Evolutionary conservation across 495 filamentous ascomycete genomes (phyloP), one percentile per base, ranked within the genome.

Genomic region (Filosporella fistucella): DNA sequence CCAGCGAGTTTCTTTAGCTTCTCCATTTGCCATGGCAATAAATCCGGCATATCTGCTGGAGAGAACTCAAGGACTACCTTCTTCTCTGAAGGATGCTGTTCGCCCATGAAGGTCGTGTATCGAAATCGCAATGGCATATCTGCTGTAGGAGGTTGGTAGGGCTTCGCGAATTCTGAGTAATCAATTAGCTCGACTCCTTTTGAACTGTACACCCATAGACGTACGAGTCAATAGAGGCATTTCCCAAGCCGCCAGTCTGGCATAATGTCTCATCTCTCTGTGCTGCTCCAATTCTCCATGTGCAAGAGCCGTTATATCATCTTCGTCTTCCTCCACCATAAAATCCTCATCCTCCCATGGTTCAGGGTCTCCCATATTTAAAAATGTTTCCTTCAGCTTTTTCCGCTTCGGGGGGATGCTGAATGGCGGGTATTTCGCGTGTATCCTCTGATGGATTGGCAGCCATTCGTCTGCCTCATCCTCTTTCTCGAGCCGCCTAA

Each of bases 101-200:
- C 93, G 52, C 94, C 94, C 77, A 97, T 80, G 66, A 96, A 96
- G 37, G 82, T 87, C n/a, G 94, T 97, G 68, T 96, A 96, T 58
- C 93, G 84, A 76, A 96, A 98, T 52, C 93, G 84, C 41, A 98
- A 77, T 6, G 77, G 70, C 53, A 85, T 73, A 38, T 82, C 71
- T 37, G 67, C 63, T 37, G 78, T 63, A 11, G 90, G 88, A 3
- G 83, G 85, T 26, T 72, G 69, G 68, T 95, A 97, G 26, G 86
- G 81, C 65, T 84, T 85, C 40, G 86, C 84, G 32, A 95, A 74
- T 53, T 89, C 89, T 94, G 57, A 54, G n/a, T n/a, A n/a, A 51
- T 18, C 22, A 29, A 11, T 25, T 24, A 38, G 18, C 42, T 29
- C 45, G 44, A 23, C n/a, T 25, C 8, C 22, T 1, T 28, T 21